These are phyloP conservation scores for Globisporangium abappressorium DNA, from an alignment of 352 stramenopile species.

Conservation along the genomic window DNA sequence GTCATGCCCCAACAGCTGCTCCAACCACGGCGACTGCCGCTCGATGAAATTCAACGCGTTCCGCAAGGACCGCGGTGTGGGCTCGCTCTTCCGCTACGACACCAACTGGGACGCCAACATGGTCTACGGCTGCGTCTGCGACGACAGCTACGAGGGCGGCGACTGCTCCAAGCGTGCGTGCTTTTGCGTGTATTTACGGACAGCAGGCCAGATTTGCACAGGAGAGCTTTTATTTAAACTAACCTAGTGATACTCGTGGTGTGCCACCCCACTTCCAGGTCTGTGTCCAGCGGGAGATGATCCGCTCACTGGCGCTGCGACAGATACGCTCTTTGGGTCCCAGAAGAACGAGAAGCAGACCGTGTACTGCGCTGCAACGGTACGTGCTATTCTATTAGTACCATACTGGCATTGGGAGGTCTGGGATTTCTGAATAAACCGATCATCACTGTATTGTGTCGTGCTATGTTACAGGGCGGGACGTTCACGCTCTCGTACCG, in stretches of 20 bases:
- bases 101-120: slow-evolving; percentile 84
- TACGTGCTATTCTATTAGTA: slow-evolving; percentile 17
- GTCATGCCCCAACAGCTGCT: slow-evolving; percentile 62
- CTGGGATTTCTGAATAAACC: neutral
- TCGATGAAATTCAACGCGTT: slow-evolving; percentile 63
- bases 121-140: slow-evolving; percentile 88
- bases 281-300: slow-evolving; percentile 61
- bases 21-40: slow-evolving; percentile 63
- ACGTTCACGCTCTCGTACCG: slow-evolving; percentile 69
- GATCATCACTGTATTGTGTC: neutral
- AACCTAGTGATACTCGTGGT: no score
- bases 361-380: slow-evolving; percentile 60
- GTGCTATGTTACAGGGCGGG: slow-evolving; percentile 30
- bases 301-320: slow-evolving; percentile 61
- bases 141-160: slow-evolving; percentile 76
- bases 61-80: slow-evolving; percentile 59
- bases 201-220: no score
- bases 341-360: slow-evolving; percentile 86
- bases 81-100: slow-evolving; percentile 43
- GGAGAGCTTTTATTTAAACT: no score
- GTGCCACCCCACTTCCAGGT: slow-evolving; percentile 11
- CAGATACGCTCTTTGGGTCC: slow-evolving; percentile 59
- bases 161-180: slow-evolving; percentile 79
- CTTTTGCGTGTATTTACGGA: neutral
- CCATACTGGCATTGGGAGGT: neutral